phyloP scores from a whole-genome alignment of 257 asterid genomes.

The Datura wrightii region DNA sequence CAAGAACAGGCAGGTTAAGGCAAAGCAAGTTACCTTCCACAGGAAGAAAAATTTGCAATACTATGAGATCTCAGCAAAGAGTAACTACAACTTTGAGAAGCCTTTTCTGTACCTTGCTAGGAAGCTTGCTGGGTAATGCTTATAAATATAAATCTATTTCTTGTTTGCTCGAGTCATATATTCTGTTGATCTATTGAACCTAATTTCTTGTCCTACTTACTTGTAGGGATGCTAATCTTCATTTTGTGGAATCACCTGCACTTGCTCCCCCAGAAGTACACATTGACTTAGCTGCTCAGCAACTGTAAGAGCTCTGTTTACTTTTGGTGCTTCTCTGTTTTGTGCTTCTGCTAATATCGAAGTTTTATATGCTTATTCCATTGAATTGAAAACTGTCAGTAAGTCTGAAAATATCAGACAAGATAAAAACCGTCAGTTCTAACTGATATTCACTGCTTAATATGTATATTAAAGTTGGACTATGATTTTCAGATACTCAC shows the following conservation, averaged over 20 bases:
- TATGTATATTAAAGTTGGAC: background rate
- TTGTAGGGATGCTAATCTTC: slow-evolving; percentile 61
- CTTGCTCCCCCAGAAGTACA: slow-evolving; percentile 76
- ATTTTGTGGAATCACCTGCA: slow-evolving; percentile 74
- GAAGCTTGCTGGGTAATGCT: slow-evolving; percentile 72
- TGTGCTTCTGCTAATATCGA: background rate
- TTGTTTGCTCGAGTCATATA: background rate
- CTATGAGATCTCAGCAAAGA: slow-evolving; percentile 80
- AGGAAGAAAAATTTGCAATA: slow-evolving; percentile 75
- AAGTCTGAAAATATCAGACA: background rate
- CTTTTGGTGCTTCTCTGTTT: background rate
- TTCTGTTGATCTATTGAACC: background rate
- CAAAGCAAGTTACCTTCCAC: slow-evolving; percentile 79
- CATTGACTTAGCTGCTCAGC: slow-evolving; percentile 66
- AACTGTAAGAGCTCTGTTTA: slow-evolving; percentile 43
- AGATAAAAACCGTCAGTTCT: no score
- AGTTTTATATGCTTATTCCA: background rate
- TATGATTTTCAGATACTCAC: background rate
- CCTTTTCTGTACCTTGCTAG: slow-evolving; percentile 73
- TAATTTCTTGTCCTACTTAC: background rate
- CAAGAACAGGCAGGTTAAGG: slow-evolving; percentile 82
- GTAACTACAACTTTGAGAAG: slow-evolving; percentile 86
- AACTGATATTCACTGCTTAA: background rate
- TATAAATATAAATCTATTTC: background rate
- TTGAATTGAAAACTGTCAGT: background rate